Evolutionary conservation across 805 yeast genomes (phyloP), one percentile per base, ranked within the genome.

Genomic region (Starmerella gropengiesseri): DNA sequence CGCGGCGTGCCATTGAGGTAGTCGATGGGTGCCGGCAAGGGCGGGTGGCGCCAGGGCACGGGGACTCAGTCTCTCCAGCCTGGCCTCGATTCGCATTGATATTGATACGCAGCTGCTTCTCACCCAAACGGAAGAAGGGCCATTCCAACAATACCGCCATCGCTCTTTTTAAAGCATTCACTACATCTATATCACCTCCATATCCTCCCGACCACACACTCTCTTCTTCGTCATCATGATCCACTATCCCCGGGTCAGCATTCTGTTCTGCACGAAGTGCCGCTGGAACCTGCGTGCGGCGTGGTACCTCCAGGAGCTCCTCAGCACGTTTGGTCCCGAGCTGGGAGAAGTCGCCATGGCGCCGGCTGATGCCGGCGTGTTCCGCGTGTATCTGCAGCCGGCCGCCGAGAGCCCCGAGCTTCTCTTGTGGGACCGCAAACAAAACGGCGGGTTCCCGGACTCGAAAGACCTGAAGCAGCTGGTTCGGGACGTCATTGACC

Each of bases 271-370:
- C 57, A 79, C 81, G 29, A 74, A 72, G 56, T 85, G 95, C 66
- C 80, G 81, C 55, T 85, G 95, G 95, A 81, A 81, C 53, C 70
- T 83, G 36, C 65, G 95, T 11, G 93, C 95, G 2, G 71, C 83
- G 0, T 86, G 95, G 95, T 83, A 83, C 52, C 65, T 76, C 25
- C 94, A 82, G 57, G 95, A 85, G 60, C 64, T 86, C 1, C 62
- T 85, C n/a, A 84, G 81, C 55, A 86, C 95, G 0, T 86, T 84
- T 59, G 78, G 77, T 3, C 59, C 61, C 4, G 64, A 66, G 18
- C 54, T 76, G 7, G 77, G 76, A 13, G 80, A 78, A 43, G 71
- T 77, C 2, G 62, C 75, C 0, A 56, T 71, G 60, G 62, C 34
- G 69, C 84, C 55, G 56, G 68, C 41, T 40, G 60, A 49, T 55